Base-by-base conservation (phyloP, 805 yeast species). In the Ogataea degrootiae region DNA sequence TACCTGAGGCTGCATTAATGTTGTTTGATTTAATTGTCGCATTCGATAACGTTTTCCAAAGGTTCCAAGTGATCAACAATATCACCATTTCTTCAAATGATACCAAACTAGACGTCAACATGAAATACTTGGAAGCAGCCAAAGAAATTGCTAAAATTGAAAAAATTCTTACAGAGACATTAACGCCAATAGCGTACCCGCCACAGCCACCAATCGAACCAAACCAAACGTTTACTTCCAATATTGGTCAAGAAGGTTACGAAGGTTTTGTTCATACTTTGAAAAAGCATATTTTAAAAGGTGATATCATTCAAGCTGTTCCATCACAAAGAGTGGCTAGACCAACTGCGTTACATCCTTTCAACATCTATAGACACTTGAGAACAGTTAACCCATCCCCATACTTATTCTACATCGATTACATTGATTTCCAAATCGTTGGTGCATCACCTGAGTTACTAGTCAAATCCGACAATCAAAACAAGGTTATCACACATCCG, bases 371-470 rank as follows among this genome's bases (percentile, higher is more conserved):
- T 70, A 84, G 96, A 56, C 97, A 92, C 62, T 75, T 94, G 59
- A 79, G 99, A 63, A 86, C 96, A 0, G 97, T 94, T 42, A 94
- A 94, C 68, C 99, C 99, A 11, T 89, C 97, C 2, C 99, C 99
- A 26, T 94, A 94, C 66, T 76, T 94, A 75, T 94, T 94, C 65
- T 94, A 90, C 68, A 83, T 94, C 55, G 98, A 94, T 65, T 85
- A 87, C 60, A 65, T 87, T 49, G 97, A 89, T 57, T 94, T 92
- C 73, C 97, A 91, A 66, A 78, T 94, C 42, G 92, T 94, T 47
- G 99, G 99, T 42, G 99, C 99, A 0, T 89, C 97, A 12, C 99
- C 99, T 2, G 99, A 94, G 66, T 70, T 92, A 47, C 73, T 94
- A 48, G 97, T 92, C 46, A 87, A 89, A 66, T 73, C 89, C 6